Conservation (phyloP, 495 filamentous ascomycete species). For the Tuber calosporum region DNA sequence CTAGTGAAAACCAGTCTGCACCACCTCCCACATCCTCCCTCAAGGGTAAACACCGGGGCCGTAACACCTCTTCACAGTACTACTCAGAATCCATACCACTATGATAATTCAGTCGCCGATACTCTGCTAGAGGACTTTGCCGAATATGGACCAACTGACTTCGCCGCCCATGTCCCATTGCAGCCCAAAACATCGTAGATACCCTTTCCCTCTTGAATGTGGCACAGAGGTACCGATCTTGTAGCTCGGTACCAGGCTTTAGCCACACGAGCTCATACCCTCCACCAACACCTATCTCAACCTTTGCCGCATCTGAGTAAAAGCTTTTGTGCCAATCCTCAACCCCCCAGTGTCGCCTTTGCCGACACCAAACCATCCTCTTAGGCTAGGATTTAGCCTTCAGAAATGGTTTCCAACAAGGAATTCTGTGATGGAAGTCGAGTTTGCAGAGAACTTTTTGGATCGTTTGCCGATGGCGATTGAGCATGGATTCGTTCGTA, state of each 20-base stretch:
- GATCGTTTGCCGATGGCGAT: background rate
- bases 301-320: slow-evolving; percentile 7
- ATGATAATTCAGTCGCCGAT: slow-evolving; percentile 1
- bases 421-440: slow-evolving; percentile 5
- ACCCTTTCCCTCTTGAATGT: background rate
- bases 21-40: background rate
- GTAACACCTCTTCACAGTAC: slow-evolving; percentile 7
- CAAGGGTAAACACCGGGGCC: background rate
- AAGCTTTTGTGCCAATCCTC: background rate
- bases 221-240: background rate
- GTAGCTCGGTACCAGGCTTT: background rate
- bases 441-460: background rate
- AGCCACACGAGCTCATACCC: background rate
- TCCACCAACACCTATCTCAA: too few relatives aligned
- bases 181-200: too few relatives aligned
- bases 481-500: background rate
- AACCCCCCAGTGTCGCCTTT: background rate
- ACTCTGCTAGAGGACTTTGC: background rate
- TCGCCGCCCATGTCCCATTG: too few relatives aligned
- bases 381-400: background rate
- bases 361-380: background rate
- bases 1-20: background rate
- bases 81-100: background rate
- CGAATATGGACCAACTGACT: background rate
- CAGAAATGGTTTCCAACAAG: background rate